Evolutionary conservation across 139 green algal species (phyloP).

Genomic region (Pycnococcus provasolii): DNA sequence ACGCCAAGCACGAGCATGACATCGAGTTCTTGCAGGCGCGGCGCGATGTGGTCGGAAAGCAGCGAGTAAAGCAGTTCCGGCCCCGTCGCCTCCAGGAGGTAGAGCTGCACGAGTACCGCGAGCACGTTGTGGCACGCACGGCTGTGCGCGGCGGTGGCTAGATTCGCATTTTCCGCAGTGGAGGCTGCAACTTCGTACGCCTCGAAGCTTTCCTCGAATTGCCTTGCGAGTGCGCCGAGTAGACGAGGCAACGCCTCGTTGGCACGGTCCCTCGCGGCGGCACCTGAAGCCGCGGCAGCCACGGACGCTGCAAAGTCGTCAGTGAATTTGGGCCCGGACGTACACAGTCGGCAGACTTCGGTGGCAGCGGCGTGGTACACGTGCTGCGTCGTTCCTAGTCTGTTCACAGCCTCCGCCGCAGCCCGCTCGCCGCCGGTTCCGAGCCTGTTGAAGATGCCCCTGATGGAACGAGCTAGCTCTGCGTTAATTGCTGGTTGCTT

Average conservation of each 20-base stretch:
- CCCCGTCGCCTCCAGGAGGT: background rate
- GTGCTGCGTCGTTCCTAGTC: slow-evolving; percentile 4
- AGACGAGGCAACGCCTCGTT: background rate
- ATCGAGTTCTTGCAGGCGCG: slow-evolving; percentile 5
- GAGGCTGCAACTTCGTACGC: background rate
- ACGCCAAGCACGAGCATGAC: slow-evolving; percentile 5
- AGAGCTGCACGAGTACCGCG: slow-evolving; percentile 7
- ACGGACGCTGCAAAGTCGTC: background rate
- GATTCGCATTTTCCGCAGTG: background rate
- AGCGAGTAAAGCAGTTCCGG: slow-evolving; percentile 3
- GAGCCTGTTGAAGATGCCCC: slow-evolving; percentile 1
- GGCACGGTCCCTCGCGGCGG: background rate
- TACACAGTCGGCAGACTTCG: no score
- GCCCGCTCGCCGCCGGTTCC: background rate
- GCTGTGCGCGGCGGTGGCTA: no score
- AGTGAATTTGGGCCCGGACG: no score
- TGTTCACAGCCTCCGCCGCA: slow-evolving; percentile 4
- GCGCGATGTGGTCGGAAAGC: background rate
- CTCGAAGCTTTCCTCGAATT: background rate
- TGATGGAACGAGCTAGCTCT: slow-evolving; percentile 2
- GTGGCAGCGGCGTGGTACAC: no score
- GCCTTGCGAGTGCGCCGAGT: background rate
- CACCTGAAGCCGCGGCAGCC: background rate
- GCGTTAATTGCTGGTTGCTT: background rate
- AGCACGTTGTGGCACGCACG: slow-evolving; percentile 5